Base-by-base conservation (phyloP, 148 eudicot genomes). In the Pharnaceum exiguum region DNA sequence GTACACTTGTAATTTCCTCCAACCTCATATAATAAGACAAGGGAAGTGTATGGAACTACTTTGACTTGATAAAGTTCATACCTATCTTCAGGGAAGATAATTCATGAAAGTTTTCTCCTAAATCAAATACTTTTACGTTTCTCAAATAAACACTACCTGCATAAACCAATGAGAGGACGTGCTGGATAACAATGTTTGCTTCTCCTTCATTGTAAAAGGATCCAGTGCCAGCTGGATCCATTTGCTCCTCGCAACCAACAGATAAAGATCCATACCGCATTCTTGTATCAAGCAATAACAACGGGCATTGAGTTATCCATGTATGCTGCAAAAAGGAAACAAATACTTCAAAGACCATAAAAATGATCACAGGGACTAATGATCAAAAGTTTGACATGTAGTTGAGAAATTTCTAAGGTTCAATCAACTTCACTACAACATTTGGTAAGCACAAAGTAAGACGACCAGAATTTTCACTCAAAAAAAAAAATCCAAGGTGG, bases 201-300 rank as follows among this genome's bases (percentile, higher is more conserved):
- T 88, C 96, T 52, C 96, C 96, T 75, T 84, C 91, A 71, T 88
- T 88, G 81, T 73, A 84, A 62, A 79, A 88, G 46, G 96, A 88
- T 57, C 96, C 96, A 11, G 96, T 88, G 50, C 96, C 96, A 69
- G 96, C 91, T 7, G 88, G 96, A 77, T 88, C 96, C 68, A 88
- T 64, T 51, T 88, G 86, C 66, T 88, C 96, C 68, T 78, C 84
- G 61, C 96, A 88, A 23, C 86, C 90, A 66, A 80, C 76, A 31
- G 84, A 84, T 47, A 88, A 74, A 70, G 79, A 75, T 67, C 96
- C 96, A 46, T 79, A 82, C 22, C 82, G 89, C 76, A 76, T 82
- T 62, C 91, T 78, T 54, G 96, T 88, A 70, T 88, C 91, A 59
- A 88, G 86, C 74, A 88, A 78, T 25, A 88, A 70, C 66, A 88